These are phyloP conservation scores for Penicillium sp. DNA, from an alignment of 2,329 filamentous ascomycete genomes.

Conservation along the genomic window DNA sequence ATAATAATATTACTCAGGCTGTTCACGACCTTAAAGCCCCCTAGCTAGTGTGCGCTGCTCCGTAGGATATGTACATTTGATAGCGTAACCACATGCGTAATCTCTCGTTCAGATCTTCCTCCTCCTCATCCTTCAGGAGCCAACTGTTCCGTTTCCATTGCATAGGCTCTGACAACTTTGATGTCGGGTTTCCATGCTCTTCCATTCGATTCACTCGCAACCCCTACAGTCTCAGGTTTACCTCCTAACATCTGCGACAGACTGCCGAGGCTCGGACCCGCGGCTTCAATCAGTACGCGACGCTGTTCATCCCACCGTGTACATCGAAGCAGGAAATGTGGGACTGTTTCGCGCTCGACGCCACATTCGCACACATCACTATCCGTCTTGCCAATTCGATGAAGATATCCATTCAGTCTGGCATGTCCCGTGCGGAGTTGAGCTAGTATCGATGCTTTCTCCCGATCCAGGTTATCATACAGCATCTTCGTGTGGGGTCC, in stretches of 20 bases:
- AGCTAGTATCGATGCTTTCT: constrained; percentile 3
- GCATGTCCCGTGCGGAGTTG: constrained; percentile 1
- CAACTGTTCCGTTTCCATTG: background rate
- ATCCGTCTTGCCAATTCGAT: background rate
- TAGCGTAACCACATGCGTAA: too few species aligned
- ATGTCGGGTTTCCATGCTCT: background rate
- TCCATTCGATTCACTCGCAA: background rate
- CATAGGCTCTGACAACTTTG: constrained; percentile 1
- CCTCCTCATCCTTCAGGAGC: background rate
- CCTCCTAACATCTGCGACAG: too few species aligned
- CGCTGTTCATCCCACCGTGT: too few species aligned
- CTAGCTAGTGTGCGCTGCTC: background rate
- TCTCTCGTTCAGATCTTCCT: too few species aligned
- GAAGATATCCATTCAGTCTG: constrained; percentile 1
- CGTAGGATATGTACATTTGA: too few species aligned
- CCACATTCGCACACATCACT: constrained; percentile 1
- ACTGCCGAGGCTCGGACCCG: too few species aligned
- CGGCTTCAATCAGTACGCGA: too few species aligned
- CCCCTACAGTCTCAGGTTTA: too few species aligned
- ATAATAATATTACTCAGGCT: background rate
- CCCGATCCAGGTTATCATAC: constrained; percentile 1
- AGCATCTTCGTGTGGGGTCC: constrained; percentile 1
- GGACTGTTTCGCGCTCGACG: constrained; percentile 1
- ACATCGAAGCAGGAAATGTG: constrained; percentile 1
- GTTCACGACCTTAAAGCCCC: background rate